Evolutionary conservation across 768 basidiomycete genomes (phyloP), one percentile per base, ranked within the genome.

Genomic region (Mycena metata): DNA sequence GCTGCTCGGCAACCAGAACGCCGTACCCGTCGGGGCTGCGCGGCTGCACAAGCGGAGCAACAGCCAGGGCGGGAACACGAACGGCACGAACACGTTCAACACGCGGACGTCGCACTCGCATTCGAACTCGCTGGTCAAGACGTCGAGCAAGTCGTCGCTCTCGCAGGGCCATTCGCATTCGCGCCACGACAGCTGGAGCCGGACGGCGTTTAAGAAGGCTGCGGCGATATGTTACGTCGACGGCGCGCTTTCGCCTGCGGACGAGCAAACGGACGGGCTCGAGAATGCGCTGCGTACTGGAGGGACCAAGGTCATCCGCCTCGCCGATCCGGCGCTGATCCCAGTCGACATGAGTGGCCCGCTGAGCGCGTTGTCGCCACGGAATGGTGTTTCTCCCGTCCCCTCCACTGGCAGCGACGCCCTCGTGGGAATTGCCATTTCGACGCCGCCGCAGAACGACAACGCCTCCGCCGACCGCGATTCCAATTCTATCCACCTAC

Each of bases 1-100:
- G 0, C 82, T 90, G 42, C 81, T 93, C 1, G 92, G 92, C 5
- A 87, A 84, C 70, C 92, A 94, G 79, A 79, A 83, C 47, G 72
- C 85, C 21, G 82, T 88, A 35, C 89, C 90, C 0, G 79, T 79
- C 21, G 73, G 81, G 39, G 66, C 76, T 69, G 49, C 74, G 49
- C 54, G 72, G 64, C 35, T 64, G 49, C 64, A 71, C 52, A 46
- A 64, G 56, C 62, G 74, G 41, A 47, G 67, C 36, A 58, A 58
- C 51, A 76, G 74, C 66, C 72, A 74, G 56, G 63, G 64, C 55
- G 72, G 69, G 11, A 75, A 75, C 68, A 66, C 69, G 23, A 70
- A 76, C 19, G 74, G 67, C 39, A 70, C 73, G 35, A 56, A 68
- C 24, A 71, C 62, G 19, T 69, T 69, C 36, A 63, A 50, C 51